Evolutionary conservation across 140 eudicot genomes (phyloP), one percentile per base, ranked within the genome.

Genomic region (Erigeron philadelphicus): DNA sequence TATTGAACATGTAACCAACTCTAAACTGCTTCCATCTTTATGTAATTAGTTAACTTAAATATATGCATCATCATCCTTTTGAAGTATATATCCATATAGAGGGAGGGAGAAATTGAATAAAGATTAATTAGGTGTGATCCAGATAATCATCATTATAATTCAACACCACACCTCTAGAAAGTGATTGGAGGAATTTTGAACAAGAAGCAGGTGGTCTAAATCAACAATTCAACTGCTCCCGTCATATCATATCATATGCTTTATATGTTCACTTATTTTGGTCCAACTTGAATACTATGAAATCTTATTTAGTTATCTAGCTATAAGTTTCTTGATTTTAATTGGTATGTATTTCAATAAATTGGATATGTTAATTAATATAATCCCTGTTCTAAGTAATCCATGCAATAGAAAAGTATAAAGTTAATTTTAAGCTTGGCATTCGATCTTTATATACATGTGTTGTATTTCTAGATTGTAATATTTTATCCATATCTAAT

Each of bases 161-260:
- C 16, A 50, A 60, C 45, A 5, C 60, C 19, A 48, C 42, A 48
- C 18, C 57, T 72, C 50, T 2, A 18, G 40, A 61, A 18, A 72
- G 42, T 49, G 70, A 72, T 61, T 54, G 58, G 15, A 56, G 31
- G 56, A 45, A 70, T 12, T 71, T 71, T 58, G 59, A 46, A 46
- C 25, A 47, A 57, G 38, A 71, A 71, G 76, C 57, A 40, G 38
- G 57, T 73, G 77, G 41, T 41, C 42, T 66, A 6, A 63, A 63
- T 73, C 56, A 63, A 63, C 53, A 23, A 12, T 72, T 17, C 56
- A 72, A 72, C 71, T 62, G 15, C 77, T 72, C 64, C 49, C 48
- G 15, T 71, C 56, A 21, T 58, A 55, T 31, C 38, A 31, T 31
- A 31, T 31, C 48, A 3, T 46, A 23, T 67, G 71, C 16, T 15